Percentiles rank a stretch among this genome's conserved stretches.
These are phyloP conservation scores for Serendipita vermifera DNA, from an alignment of 768 basidiomycete species.

Conservation along the genomic window DNA sequence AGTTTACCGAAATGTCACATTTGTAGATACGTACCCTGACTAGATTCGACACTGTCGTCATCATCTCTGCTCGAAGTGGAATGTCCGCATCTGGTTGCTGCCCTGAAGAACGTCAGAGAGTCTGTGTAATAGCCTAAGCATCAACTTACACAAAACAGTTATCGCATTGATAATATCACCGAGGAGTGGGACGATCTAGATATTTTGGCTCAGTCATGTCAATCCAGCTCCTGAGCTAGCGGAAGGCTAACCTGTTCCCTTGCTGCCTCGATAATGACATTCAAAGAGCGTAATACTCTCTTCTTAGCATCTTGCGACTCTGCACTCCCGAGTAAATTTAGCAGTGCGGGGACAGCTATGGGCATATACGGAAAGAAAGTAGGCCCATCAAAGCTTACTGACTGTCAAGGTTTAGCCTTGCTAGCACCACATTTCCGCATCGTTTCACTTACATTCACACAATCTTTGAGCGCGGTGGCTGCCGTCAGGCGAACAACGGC, in stretches of 20 bases:
- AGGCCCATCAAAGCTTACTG: constrained; percentile 45
- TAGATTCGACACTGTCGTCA: constrained; percentile 57
- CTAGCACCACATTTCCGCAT: not conserved
- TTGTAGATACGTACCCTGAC: constrained; percentile 37
- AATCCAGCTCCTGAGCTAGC: not conserved
- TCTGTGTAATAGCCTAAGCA: constrained; percentile 5
- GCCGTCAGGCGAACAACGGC: constrained; percentile 79
- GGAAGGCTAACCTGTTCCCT: constrained; percentile 25
- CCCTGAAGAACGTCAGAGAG: constrained; percentile 37
- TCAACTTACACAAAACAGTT: constrained; percentile 56
- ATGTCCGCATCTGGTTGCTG: constrained; percentile 50
- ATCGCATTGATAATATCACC: constrained; percentile 48
- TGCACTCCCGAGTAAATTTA: constrained; percentile 57
- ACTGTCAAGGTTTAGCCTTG: constrained; percentile 30
- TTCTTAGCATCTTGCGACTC: constrained; percentile 68
- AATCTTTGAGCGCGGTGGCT: constrained; percentile 63
- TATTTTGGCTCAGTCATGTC: constrained; percentile 1
- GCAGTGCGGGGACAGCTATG: constrained; percentile 45
- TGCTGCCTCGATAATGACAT: constrained; percentile 47
- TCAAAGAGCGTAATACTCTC: constrained; percentile 55
- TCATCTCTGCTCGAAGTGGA: constrained; percentile 55
- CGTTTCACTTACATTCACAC: constrained; percentile 57
- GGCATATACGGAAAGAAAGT: constrained; percentile 60
- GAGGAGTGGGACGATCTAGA: constrained; percentile 56
- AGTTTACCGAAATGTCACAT: not conserved